phyloP scores from a whole-genome alignment of 2,329 filamentous ascomycete species.

The Amphichorda felina region DNA sequence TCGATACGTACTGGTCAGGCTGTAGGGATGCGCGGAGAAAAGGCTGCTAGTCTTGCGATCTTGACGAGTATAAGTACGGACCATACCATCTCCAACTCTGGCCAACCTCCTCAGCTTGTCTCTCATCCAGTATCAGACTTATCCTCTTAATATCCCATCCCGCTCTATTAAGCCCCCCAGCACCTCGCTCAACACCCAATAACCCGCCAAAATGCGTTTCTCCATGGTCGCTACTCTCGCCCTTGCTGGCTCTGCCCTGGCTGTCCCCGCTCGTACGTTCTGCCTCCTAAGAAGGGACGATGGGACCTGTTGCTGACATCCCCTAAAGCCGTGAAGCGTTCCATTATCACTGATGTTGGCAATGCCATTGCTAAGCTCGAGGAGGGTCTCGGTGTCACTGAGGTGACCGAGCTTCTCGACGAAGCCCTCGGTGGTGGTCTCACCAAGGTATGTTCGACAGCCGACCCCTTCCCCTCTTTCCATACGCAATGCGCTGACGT shows the following conservation, averaged over 20 bases:
- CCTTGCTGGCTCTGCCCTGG: constrained; percentile 7
- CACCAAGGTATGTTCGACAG: constrained; percentile 6
- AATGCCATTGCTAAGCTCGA: constrained; percentile 6
- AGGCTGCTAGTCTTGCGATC: no score
- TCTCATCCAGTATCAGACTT: no score
- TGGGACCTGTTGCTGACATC: not conserved
- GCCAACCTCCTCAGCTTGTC: no score
- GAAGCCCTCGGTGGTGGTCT: constrained; percentile 7
- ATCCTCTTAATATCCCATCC: no score
- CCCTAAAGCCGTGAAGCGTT: constrained; percentile 4
- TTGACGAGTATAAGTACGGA: no score
- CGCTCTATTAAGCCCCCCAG: no score
- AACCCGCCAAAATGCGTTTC: constrained; percentile 9
- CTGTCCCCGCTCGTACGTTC: constrained; percentile 6
- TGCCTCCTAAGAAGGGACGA: not conserved
- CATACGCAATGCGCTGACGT: not conserved
- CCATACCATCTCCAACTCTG: no score
- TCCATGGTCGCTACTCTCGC: constrained; percentile 6
- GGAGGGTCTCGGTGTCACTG: constrained; percentile 6
- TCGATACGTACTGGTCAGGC: no score
- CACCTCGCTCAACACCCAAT: not conserved
- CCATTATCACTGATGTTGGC: constrained; percentile 7
- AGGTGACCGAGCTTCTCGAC: constrained; percentile 9
- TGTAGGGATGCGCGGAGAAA: no score
- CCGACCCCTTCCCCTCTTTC: not conserved